Evolutionary conservation across 1,139 yeast species (phyloP).

Genomic region (Saccharomyces pastorianus): DNA sequence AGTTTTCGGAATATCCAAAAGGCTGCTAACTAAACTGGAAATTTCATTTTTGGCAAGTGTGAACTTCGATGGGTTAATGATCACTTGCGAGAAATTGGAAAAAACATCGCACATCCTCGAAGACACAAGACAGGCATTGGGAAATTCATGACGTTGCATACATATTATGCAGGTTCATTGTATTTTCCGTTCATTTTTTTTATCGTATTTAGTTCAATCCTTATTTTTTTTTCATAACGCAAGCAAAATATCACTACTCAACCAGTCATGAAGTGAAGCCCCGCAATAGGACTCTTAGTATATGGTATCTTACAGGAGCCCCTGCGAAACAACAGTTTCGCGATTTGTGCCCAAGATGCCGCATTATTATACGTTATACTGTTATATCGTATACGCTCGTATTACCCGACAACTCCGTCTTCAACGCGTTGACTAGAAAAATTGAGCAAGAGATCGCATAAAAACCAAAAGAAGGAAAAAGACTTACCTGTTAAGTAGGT

Average conservation of each 20-base stretch:
- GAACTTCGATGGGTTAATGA: conserved; percentile 14
- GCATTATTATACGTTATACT: not conserved
- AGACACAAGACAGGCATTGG: conserved; percentile 6
- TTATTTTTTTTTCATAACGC: not conserved
- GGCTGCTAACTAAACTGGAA: conserved; percentile 41
- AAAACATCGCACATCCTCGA: conserved; percentile 9
- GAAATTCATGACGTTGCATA: not conserved
- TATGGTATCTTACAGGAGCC: not conserved
- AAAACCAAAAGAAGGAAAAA: not conserved
- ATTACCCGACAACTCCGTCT: conserved; percentile 1
- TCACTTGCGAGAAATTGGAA: conserved; percentile 9
- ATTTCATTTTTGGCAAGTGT: conserved; percentile 36
- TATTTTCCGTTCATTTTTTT: not conserved
- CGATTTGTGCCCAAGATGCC: not conserved
- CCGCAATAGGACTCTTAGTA: not conserved
- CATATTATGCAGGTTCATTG: not conserved
- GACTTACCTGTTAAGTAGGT: not conserved
- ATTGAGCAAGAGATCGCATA: not conserved
- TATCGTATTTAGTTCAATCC: not conserved
- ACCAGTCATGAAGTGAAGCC: too few species aligned
- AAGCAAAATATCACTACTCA: too few species aligned
- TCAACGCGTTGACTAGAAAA: not conserved
- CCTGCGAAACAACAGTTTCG: not conserved
- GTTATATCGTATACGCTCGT: not conserved
- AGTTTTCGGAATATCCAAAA: conserved; percentile 44